phyloP scores from a whole-genome alignment of 768 basidiomycete genomes.

The Cantharellus anzutake region DNA sequence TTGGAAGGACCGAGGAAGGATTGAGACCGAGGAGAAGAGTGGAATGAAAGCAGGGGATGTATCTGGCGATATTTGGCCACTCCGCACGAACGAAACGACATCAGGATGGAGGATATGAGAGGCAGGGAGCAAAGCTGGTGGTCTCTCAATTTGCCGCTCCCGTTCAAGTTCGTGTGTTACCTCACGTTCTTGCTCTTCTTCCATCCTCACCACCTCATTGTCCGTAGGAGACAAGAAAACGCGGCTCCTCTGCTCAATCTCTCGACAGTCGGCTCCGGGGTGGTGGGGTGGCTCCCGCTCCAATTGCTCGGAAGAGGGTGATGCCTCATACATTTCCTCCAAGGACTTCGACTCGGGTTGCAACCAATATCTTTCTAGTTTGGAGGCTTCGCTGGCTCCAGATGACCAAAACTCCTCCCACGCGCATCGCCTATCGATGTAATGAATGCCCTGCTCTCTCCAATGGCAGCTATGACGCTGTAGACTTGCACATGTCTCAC shows the following conservation, averaged over 20 bases:
- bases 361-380: conserved; percentile 16
- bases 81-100: conserved; percentile 11
- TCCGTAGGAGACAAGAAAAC: too few relatives aligned
- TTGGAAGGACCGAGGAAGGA: neutral
- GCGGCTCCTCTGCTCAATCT: neutral
- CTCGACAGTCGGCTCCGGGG: neutral
- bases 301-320: neutral
- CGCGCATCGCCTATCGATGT: neutral
- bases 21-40: conserved; percentile 3
- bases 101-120: conserved; percentile 10
- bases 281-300: neutral
- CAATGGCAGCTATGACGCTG: neutral
- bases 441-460: neutral
- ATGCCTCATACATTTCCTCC: conserved; percentile 17
- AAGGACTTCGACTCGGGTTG: conserved; percentile 22
- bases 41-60: conserved; percentile 5
- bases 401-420: neutral
- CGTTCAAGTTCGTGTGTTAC: conserved; percentile 25
- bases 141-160: conserved; percentile 19
- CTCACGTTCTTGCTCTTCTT: conserved; percentile 35
- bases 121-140: conserved; percentile 16
- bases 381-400: neutral
- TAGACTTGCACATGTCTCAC: neutral
- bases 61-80: conserved; percentile 17
- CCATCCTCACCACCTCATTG: conserved; percentile 12